These are phyloP conservation scores for Oryza glaberrima DNA, from an alignment of 176 grass and related monocot species.

Conservation along the genomic window DNA sequence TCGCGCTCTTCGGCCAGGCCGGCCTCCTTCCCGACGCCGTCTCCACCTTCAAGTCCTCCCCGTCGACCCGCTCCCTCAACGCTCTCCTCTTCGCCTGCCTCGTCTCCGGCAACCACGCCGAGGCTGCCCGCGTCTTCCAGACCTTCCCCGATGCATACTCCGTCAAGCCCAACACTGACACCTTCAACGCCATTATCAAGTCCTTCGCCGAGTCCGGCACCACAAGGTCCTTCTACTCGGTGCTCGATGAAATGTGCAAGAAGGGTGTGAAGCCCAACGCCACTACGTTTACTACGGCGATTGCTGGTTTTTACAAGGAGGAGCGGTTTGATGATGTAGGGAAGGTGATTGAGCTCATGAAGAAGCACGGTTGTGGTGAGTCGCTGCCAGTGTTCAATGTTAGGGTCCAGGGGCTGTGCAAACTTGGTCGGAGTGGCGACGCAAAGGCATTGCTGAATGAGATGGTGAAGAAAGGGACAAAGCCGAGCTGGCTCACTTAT, in stretches of 20 bases:
- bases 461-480: slow-evolving; percentile 65
- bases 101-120: slow-evolving; percentile 58
- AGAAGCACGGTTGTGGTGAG: slow-evolving; percentile 57
- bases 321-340: slow-evolving; percentile 71
- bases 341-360: slow-evolving; percentile 85
- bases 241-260: slow-evolving; percentile 84
- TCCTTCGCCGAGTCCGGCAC: slow-evolving; percentile 79
- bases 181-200: slow-evolving; percentile 78
- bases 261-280: slow-evolving; percentile 54
- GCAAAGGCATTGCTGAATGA: slow-evolving; percentile 65
- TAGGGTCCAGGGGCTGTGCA: slow-evolving; percentile 83
- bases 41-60: slow-evolving; percentile 63
- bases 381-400: slow-evolving; percentile 63
- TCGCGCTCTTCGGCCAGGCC: slow-evolving; percentile 77
- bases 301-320: slow-evolving; percentile 84
- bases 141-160: slow-evolving; percentile 64
- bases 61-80: slow-evolving; percentile 71
- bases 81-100: slow-evolving; percentile 83
- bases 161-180: slow-evolving; percentile 58
- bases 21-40: slow-evolving; percentile 76
- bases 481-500: slow-evolving; percentile 75
- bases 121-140: slow-evolving; percentile 67
- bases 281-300: slow-evolving; percentile 64
- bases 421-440: slow-evolving; percentile 58
- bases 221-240: slow-evolving; percentile 77